Conservation (phyloP, 2,329 filamentous ascomycete genomes). For the Talaromyces piceae region DNA sequence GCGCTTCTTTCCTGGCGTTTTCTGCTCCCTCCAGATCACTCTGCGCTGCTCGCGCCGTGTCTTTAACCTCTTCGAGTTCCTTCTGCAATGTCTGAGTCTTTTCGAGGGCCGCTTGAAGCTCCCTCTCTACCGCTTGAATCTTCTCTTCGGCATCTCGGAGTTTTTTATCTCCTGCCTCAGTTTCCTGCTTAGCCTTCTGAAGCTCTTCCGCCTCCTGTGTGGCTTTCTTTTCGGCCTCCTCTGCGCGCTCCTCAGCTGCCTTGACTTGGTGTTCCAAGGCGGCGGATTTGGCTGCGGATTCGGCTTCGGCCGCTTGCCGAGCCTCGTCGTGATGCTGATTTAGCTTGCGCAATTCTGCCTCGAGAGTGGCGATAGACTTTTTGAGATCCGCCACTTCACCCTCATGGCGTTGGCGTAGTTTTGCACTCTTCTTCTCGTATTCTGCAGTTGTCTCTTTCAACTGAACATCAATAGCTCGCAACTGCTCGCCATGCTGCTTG, state of each 20-base stretch:
- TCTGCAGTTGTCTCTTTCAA: conserved; percentile 38
- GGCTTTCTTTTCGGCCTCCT: conserved; percentile 27
- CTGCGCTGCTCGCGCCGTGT: conserved; percentile 24
- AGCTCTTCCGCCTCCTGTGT: conserved; percentile 56
- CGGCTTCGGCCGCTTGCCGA: conserved; percentile 49
- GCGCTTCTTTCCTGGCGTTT: conserved; percentile 55
- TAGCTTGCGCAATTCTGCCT: conserved; percentile 44
- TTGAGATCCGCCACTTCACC: conserved; percentile 58
- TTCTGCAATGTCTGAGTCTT: conserved; percentile 15
- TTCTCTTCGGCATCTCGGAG: conserved; percentile 29
- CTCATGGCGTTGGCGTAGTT: conserved; percentile 41
- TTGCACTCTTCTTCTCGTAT: conserved; percentile 32
- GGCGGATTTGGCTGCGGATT: conserved; percentile 39
- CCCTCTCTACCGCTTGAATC: conserved; percentile 48
- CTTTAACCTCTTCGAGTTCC: conserved; percentile 16
- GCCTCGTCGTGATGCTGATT: conserved; percentile 56
- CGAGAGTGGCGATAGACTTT: conserved; percentile 53
- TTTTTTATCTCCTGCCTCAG: conserved; percentile 37
- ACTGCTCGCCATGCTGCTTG: conserved; percentile 39
- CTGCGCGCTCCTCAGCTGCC: conserved; percentile 29
- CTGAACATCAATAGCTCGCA: conserved; percentile 42
- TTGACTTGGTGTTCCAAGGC: conserved; percentile 46
- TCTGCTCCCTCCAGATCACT: conserved; percentile 43
- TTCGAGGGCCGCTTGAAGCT: conserved; percentile 46
- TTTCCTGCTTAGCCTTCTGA: conserved; percentile 34